Percentiles rank a stretch among this genome's conserved stretches.
Conservation (phyloP, 2,329 filamentous ascomycete genomes). For the Colletotrichum endophyticum region DNA sequence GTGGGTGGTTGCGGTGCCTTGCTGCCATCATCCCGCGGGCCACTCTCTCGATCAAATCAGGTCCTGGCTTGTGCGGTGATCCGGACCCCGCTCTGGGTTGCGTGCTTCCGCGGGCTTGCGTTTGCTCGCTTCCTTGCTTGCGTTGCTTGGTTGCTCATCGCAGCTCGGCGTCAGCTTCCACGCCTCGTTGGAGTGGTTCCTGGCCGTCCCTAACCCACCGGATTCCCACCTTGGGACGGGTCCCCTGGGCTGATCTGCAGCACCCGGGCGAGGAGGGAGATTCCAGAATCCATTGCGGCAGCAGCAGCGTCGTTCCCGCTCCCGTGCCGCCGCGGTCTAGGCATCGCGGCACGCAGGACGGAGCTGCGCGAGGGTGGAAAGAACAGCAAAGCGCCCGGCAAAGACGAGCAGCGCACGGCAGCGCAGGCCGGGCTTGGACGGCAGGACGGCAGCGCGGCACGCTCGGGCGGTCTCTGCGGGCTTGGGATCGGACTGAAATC, state of each 20-base stretch:
- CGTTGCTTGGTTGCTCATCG: neutral
- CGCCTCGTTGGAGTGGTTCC: neutral
- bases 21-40: neutral
- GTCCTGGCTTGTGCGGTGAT: neutral
- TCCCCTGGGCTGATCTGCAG: neutral
- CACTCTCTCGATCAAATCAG: neutral
- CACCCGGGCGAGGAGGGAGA: neutral
- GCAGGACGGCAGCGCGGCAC: slow-evolving; percentile 15
- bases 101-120: neutral
- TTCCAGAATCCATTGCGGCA: neutral
- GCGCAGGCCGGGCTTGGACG: slow-evolving; percentile 6
- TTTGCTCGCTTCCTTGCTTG: neutral
- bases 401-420: neutral
- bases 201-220: neutral
- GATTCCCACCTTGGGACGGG: neutral
- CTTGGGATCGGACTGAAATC: neutral
- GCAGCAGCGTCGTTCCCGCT: neutral
- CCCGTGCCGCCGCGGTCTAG: neutral
- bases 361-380: neutral
- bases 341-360: neutral
- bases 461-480: slow-evolving; percentile 8
- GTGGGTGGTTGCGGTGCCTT: neutral
- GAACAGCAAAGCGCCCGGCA: neutral
- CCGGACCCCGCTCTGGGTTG: neutral
- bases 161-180: neutral